Conservation (phyloP, 352 stramenopile genomes). For the Globisporangium abappressorium region DNA sequence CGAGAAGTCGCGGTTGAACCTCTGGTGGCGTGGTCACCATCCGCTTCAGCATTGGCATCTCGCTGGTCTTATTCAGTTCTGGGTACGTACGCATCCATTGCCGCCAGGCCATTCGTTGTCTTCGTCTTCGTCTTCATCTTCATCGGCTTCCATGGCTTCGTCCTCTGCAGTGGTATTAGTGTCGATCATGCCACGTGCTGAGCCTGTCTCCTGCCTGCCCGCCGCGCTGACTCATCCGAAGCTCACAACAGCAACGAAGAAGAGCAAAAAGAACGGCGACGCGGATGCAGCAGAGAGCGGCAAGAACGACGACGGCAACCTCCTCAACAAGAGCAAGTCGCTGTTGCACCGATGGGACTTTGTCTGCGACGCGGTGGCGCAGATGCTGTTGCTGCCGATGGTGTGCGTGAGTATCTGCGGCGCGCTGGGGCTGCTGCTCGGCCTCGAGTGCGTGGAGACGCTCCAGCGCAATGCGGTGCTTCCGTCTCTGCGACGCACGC, state of each 20-base stretch:
- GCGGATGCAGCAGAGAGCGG: not conserved
- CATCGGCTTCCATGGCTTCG: not conserved
- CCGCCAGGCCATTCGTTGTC: not conserved
- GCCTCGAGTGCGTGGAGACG: conserved; percentile 61
- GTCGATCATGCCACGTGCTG: conserved; percentile 12
- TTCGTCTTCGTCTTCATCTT: not conserved
- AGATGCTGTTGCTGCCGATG: conserved; percentile 60
- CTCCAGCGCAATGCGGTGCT: conserved; percentile 25
- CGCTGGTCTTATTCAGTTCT: not conserved
- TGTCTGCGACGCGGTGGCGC: conserved; percentile 36
- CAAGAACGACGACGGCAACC: not conserved
- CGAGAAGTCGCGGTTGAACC: not conserved
- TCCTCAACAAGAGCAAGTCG: not conserved
- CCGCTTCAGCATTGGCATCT: not conserved
- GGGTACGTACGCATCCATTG: not conserved
- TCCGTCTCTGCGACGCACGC: not conserved
- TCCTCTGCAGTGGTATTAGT: conserved; percentile 1
- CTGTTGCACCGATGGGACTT: conserved; percentile 14
- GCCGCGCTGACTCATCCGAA: not conserved
- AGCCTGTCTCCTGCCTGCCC: not conserved
- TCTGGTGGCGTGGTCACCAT: not conserved
- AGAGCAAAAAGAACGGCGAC: not conserved
- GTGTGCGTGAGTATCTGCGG: conserved; percentile 65
- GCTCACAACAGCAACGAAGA: not conserved
- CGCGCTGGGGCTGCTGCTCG: conserved; percentile 42